Percentiles rank a stretch among this genome's conserved stretches.
phyloP scores from a whole-genome alignment of 2,329 filamentous ascomycete genomes.

The Aspergillus spinulosporus region DNA sequence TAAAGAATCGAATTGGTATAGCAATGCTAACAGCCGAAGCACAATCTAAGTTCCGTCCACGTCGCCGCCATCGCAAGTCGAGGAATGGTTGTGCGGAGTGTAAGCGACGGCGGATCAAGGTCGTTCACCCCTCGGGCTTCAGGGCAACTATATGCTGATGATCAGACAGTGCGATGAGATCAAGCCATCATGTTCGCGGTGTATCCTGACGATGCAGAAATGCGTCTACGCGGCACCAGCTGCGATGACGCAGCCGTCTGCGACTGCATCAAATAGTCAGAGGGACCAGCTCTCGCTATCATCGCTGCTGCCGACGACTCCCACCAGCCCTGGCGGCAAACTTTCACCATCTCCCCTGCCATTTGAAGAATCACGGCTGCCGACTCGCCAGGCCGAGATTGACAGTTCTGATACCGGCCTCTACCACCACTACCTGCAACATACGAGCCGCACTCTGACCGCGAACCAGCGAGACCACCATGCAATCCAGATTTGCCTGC shows the following conservation, averaged over 20 bases:
- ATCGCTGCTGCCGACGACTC: background rate
- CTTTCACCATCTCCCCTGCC: background rate
- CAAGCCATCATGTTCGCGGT: conserved; percentile 6
- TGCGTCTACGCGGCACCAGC: background rate
- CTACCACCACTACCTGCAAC: conserved; percentile 6
- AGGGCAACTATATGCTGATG: background rate
- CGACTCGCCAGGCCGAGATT: background rate
- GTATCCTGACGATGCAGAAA: conserved; percentile 1
- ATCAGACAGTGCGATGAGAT: background rate
- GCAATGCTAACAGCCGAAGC: background rate
- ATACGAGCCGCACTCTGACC: background rate
- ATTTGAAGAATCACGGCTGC: background rate
- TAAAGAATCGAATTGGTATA: too few relatives aligned
- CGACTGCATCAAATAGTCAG: background rate
- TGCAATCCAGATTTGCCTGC: conserved; percentile 4
- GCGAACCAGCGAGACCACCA: background rate
- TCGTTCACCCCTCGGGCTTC: background rate
- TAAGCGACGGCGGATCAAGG: conserved; percentile 8
- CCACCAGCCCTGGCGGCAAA: background rate
- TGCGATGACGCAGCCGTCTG: background rate
- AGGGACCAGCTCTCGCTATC: background rate
- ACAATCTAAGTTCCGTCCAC: conserved; percentile 3
- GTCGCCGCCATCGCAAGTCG: conserved; percentile 6
- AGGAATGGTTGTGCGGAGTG: conserved; percentile 5
- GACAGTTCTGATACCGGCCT: background rate